Evolutionary conservation across 2,329 filamentous ascomycete genomes (phyloP).

Genomic region (Verticillium nonalfalfae): DNA sequence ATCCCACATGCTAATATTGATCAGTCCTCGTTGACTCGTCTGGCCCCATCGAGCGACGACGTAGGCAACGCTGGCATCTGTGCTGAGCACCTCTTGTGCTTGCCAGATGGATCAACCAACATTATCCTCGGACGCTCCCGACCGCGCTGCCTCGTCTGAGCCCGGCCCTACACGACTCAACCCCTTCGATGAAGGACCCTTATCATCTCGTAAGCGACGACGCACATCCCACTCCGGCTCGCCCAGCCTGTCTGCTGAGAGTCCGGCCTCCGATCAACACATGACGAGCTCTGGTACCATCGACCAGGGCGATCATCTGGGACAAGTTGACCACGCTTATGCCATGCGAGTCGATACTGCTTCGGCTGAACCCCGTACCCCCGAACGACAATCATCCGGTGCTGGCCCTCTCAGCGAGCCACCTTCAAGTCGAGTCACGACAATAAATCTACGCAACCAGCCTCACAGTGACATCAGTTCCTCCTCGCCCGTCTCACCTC

Average conservation of each 20-base stretch:
- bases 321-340: conserved; percentile 18
- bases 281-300: conserved; percentile 23
- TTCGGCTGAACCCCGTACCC: conserved; percentile 33
- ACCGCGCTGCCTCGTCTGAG: conserved; percentile 57
- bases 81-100: conserved; percentile 27
- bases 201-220: conserved; percentile 53
- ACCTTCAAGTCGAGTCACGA: conserved; percentile 51
- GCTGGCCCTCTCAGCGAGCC: conserved; percentile 29
- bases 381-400: conserved; percentile 25
- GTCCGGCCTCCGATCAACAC: conserved; percentile 23
- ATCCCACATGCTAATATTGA: conserved; percentile 51
- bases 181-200: conserved; percentile 55
- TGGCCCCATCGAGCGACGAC: conserved; percentile 45
- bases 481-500: not conserved
- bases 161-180: conserved; percentile 57
- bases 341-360: conserved; percentile 36
- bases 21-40: conserved; percentile 46
- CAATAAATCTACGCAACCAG: conserved; percentile 47
- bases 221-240: conserved; percentile 53
- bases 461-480: not conserved
- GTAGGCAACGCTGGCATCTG: conserved; percentile 37
- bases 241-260: conserved; percentile 45
- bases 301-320: conserved; percentile 7
- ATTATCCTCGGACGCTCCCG: conserved; percentile 43
- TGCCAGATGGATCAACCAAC: conserved; percentile 49